Evolutionary conservation across 2,329 filamentous ascomycete genomes (phyloP).

Genomic region (Cercospora zeina): DNA sequence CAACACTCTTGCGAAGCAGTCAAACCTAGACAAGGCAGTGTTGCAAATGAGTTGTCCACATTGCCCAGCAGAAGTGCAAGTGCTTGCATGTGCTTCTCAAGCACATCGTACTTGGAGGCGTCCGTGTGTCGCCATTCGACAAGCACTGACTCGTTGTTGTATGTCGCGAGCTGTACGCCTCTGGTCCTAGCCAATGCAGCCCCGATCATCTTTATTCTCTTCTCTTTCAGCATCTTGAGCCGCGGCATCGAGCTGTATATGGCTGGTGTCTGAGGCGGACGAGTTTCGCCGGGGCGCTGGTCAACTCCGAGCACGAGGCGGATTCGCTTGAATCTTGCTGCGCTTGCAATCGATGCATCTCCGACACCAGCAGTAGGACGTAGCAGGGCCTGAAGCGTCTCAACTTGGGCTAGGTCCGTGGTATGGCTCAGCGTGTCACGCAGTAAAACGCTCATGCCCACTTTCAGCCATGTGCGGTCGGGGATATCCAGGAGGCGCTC

Average conservation of each 20-base stretch:
- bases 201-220: not conserved
- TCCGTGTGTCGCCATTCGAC: not conserved
- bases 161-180: not conserved
- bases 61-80: constrained; percentile 6
- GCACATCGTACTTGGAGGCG: not conserved
- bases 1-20: not conserved
- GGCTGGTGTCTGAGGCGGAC: not conserved
- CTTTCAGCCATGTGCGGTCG: not conserved
- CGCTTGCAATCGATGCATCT: not conserved
- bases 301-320: not conserved
- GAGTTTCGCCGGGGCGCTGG: not conserved
- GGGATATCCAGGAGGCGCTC: not conserved
- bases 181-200: not conserved
- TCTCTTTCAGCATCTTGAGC: constrained; percentile 3
- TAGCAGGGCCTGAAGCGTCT: not conserved
- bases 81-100: constrained; percentile 2
- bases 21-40: not conserved
- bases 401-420: not conserved
- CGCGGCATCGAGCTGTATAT: constrained; percentile 1
- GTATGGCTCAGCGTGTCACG: constrained; percentile 1
- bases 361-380: not conserved
- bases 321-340: not conserved
- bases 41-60: not conserved
- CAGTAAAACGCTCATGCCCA: not conserved
- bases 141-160: not conserved